A percentile compares a stretch with the other conserved stretches of the same genome.
Conservation (phyloP, 106 monocot species). For the Amphibolis antarctica region DNA sequence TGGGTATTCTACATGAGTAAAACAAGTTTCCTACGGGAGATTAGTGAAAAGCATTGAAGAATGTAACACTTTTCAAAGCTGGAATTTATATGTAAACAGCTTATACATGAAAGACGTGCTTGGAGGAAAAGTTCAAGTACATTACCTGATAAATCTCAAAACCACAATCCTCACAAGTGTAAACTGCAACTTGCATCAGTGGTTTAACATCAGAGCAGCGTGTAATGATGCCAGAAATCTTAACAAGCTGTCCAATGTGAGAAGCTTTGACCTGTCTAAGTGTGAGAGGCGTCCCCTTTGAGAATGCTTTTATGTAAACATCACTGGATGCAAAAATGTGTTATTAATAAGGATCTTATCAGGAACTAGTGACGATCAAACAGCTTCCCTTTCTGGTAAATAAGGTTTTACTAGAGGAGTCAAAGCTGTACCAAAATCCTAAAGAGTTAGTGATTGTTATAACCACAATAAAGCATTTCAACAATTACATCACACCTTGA, state of each 20-base stretch:
- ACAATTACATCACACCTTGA: not conserved
- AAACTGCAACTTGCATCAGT: constrained; percentile 99
- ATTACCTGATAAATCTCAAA: constrained; percentile 97
- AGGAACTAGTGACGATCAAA: not conserved
- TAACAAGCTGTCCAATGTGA: constrained; percentile 94
- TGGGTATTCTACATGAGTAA: too few relatives aligned
- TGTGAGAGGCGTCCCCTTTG: constrained; percentile 71
- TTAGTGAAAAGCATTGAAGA: too few relatives aligned
- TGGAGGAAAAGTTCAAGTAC: not conserved
- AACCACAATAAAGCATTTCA: too few relatives aligned
- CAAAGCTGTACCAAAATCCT: too few relatives aligned
- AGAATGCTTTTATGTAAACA: constrained; percentile 88
- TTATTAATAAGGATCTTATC: not conserved
- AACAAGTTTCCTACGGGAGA: too few relatives aligned
- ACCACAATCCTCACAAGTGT: constrained; percentile 97
- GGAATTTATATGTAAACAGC: too few relatives aligned
- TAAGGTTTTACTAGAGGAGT: too few relatives aligned
- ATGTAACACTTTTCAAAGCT: too few relatives aligned
- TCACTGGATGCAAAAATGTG: constrained; percentile 39
- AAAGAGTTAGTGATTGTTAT: too few relatives aligned
- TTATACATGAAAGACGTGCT: too few relatives aligned
- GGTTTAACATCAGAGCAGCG: constrained; percentile 99
- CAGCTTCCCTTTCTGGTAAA: not conserved
- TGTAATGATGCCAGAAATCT: constrained; percentile 86
- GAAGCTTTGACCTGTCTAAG: constrained; percentile 91